Evolutionary conservation across 495 filamentous ascomycete species (phyloP).

Genomic region (Aspergillus kassunensis): DNA sequence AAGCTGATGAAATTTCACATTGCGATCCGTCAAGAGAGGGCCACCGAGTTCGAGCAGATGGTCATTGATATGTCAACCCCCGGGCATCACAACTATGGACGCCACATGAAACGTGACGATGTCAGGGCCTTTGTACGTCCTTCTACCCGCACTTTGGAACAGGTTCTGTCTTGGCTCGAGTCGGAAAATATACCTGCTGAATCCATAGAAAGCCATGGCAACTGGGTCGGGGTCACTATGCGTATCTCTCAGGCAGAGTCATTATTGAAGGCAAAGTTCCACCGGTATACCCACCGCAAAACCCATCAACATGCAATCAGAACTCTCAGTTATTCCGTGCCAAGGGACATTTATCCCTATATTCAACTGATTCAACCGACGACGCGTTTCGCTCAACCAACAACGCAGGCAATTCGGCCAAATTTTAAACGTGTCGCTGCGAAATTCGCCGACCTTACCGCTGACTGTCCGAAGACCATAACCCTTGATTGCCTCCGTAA

Average conservation of each 20-base stretch:
- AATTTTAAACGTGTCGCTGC: slow-evolving; percentile 24
- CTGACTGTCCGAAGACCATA: slow-evolving; percentile 44
- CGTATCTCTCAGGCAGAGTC: slow-evolving; percentile 48
- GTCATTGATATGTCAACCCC: slow-evolving; percentile 63
- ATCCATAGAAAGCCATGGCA: slow-evolving; percentile 43
- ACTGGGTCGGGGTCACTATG: slow-evolving; percentile 55
- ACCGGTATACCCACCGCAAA: slow-evolving; percentile 40
- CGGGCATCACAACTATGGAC: slow-evolving; percentile 55
- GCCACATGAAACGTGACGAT: slow-evolving; percentile 58
- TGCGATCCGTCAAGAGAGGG: slow-evolving; percentile 49
- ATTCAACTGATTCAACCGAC: slow-evolving; percentile 55
- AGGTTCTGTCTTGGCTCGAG: slow-evolving; percentile 49
- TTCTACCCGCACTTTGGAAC: slow-evolving; percentile 31
- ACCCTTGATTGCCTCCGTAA: slow-evolving; percentile 57
- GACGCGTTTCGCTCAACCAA: slow-evolving; percentile 45
- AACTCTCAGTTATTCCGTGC: slow-evolving; percentile 57
- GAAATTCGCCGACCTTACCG: slow-evolving; percentile 23
- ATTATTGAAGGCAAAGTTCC: slow-evolving; percentile 54
- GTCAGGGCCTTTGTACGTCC: slow-evolving; percentile 49
- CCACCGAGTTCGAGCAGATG: slow-evolving; percentile 53
- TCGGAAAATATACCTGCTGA: slow-evolving; percentile 38
- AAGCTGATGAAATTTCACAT: slow-evolving; percentile 49
- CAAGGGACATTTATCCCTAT: slow-evolving; percentile 40
- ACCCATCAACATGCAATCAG: slow-evolving; percentile 40
- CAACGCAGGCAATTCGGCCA: slow-evolving; percentile 20